phyloP scores from a whole-genome alignment of 2,329 filamentous ascomycete species.

The Sporothrix brunneoviolacea region DNA sequence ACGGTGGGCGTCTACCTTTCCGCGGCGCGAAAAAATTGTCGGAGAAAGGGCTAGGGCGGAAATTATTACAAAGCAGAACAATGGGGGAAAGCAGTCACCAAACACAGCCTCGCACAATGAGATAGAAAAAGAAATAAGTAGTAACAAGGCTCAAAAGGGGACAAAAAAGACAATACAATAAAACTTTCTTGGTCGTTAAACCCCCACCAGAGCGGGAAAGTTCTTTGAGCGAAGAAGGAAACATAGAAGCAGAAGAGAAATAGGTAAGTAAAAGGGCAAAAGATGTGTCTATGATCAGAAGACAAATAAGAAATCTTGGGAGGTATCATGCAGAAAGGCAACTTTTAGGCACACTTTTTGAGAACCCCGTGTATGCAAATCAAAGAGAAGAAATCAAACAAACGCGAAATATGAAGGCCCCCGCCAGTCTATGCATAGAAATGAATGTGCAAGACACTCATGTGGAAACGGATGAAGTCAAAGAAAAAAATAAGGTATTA shows the following conservation, averaged over 20 bases:
- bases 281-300: constrained; percentile 12
- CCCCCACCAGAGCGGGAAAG: too few relatives aligned
- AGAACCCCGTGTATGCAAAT: constrained; percentile 29
- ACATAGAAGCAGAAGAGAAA: neutral
- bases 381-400: constrained; percentile 20
- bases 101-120: neutral
- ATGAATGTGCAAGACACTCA: constrained; percentile 20
- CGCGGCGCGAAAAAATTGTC: too few relatives aligned
- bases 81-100: too few relatives aligned
- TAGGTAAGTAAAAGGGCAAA: neutral
- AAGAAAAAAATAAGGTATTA: constrained; percentile 10
- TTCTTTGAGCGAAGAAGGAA: neutral
- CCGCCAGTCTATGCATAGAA: constrained; percentile 39
- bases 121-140: neutral
- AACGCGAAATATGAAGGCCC: neutral
- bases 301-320: constrained; percentile 23
- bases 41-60: too few relatives aligned
- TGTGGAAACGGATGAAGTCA: constrained; percentile 20
- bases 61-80: neutral
- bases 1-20: too few relatives aligned
- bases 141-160: neutral
- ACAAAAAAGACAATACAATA: neutral
- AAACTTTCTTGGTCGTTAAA: neutral
- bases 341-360: constrained; percentile 42
- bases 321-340: constrained; percentile 45